These are phyloP conservation scores for Tubosaeta brunneosetosa DNA, from an alignment of 768 basidiomycete genomes.

Conservation along the genomic window DNA sequence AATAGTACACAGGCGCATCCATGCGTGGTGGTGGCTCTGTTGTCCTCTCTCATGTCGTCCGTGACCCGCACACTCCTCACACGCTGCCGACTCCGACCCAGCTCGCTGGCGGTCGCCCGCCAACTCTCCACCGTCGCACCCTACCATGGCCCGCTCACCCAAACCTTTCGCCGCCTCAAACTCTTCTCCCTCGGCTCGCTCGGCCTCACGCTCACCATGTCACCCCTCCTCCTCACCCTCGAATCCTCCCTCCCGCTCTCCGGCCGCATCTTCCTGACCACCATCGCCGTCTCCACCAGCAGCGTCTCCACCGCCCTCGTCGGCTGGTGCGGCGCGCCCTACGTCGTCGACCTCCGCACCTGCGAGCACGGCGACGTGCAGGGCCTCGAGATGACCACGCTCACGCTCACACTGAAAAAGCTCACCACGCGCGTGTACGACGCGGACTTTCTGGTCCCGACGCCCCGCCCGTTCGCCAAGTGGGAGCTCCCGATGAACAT, in stretches of 20 bases:
- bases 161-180: slow-evolving; percentile 74
- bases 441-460: slow-evolving; percentile 62
- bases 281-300: slow-evolving; percentile 68
- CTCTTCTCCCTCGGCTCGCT: slow-evolving; percentile 80
- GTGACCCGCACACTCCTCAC: neutral
- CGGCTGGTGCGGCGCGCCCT: slow-evolving; percentile 64
- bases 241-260: slow-evolving; percentile 70
- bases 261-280: slow-evolving; percentile 64
- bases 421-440: slow-evolving; percentile 73
- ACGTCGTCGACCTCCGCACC: slow-evolving; percentile 60
- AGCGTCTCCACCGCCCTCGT: slow-evolving; percentile 72
- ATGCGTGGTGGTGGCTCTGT: slow-evolving; percentile 31
- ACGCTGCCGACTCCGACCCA: too few relatives aligned
- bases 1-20: slow-evolving; percentile 76
- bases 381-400: slow-evolving; percentile 66
- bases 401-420: slow-evolving; percentile 53
- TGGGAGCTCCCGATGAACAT: slow-evolving; percentile 69
- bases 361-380: slow-evolving; percentile 42
- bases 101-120: neutral
- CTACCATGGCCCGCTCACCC: slow-evolving; percentile 70
- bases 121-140: slow-evolving; percentile 12
- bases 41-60: neutral
- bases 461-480: slow-evolving; percentile 66
- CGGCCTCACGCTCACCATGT: slow-evolving; percentile 57
- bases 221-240: slow-evolving; percentile 79